Base-by-base conservation (phyloP, 1,284 basidiomycete species). In the Ceratobasidium sp. region DNA sequence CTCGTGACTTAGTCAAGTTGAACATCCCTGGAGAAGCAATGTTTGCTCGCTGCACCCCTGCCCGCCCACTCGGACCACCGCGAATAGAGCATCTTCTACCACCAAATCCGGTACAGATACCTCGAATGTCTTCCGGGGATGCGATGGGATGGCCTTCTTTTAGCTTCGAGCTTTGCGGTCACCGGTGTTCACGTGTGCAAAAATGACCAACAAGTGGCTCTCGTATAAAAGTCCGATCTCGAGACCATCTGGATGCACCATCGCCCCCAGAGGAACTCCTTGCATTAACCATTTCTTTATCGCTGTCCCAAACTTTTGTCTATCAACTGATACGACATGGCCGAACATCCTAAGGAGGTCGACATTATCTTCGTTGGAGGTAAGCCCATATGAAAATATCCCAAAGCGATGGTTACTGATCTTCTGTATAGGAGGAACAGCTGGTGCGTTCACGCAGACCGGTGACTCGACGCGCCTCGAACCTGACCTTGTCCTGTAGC, bases 281-380 rank as follows among this genome's bases (percentile, higher is more conserved):
- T 30, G 27, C 27, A 30, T 30, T 30, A 2, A 30, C 27, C 2
- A 2, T 30, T 30, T 1, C 27, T 30, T 30, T 30, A 2, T 30
- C 27, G 27, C 27, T 30, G 2, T 30, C 27, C 27, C 27, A 30
- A 30, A 30, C 27, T 30, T 30, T 30, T n/a, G n/a, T n/a, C n/a
- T n/a, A n/a, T n/a, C n/a, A n/a, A n/a, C n/a, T n/a, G n/a, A n/a
- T n/a, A n/a, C n/a, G n/a, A n/a, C n/a, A n/a, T n/a, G n/a, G n/a
- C n/a, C n/a, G 50, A 76, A 10, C 52, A 44, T 16, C n/a, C 27
- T n/a, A 67, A 59, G 14, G 74, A 76, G 48, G 64, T 67, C 38
- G 74, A 76, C 20, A 76, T 75, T 44, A 66, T 76, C 54, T 76
- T 76, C 35, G 54, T 41, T 48, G 74, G 74, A 38, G 73, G 73